Conservation (phyloP, 2,329 filamentous ascomycete genomes). For the Fusarium nodosum region DNA sequence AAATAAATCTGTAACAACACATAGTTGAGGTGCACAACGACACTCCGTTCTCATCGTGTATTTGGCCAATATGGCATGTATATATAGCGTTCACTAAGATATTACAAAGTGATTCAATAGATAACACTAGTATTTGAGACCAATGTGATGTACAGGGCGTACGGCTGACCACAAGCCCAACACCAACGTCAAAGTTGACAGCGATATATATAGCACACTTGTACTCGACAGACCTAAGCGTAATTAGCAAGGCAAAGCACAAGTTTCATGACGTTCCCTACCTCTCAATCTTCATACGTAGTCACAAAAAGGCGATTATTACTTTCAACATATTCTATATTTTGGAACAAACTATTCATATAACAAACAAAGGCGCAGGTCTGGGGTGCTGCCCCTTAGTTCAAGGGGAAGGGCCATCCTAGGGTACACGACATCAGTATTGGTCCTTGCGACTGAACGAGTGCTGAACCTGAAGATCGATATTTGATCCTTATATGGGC, state of each 20-base stretch:
- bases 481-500: conserved; percentile 31
- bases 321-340: conserved; percentile 41
- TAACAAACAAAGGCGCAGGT: conserved; percentile 30
- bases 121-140: background rate
- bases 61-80: background rate
- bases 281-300: conserved; percentile 7
- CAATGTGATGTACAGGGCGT: background rate
- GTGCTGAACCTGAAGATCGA: conserved; percentile 49
- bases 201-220: background rate
- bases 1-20: background rate
- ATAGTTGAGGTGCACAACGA: background rate
- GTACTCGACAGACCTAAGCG: conserved; percentile 10
- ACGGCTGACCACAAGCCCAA: background rate
- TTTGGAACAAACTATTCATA: conserved; percentile 41
- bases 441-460: conserved; percentile 47
- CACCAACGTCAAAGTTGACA: background rate
- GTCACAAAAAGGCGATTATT: conserved; percentile 18
- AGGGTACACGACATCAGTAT: conserved; percentile 51
- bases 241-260: conserved; percentile 19
- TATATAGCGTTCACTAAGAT: too few relatives aligned
- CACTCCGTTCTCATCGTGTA: background rate
- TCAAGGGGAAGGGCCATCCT: conserved; percentile 47
- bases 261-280: conserved; percentile 1
- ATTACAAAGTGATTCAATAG: background rate
- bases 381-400: conserved; percentile 41